These are phyloP conservation scores for Ophiocordyceps australis DNA, from an alignment of 2,329 filamentous ascomycete species.

Conservation along the genomic window DNA sequence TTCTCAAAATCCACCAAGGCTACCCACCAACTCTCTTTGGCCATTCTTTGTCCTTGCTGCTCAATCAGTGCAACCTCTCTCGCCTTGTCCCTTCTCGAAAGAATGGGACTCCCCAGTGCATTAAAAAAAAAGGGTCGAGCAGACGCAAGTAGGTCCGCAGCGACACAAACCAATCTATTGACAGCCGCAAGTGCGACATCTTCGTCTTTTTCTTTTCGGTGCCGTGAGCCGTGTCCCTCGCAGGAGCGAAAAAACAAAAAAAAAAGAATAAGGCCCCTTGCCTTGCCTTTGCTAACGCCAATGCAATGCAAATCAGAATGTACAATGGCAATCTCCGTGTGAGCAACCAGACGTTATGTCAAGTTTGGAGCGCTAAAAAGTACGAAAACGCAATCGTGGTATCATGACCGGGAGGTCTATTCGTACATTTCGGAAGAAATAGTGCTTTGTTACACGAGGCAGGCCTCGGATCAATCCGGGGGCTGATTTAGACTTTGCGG, in stretches of 20 bases:
- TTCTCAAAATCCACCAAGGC: no score
- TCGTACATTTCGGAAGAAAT: constrained; percentile 16
- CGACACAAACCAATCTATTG: no score
- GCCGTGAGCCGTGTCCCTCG: constrained; percentile 13
- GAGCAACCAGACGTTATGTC: constrained; percentile 7
- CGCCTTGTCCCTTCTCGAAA: no score
- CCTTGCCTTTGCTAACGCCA: constrained; percentile 29
- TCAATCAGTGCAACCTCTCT: no score
- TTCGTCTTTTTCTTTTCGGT: no score
- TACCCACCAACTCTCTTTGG: no score
- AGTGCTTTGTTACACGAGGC: constrained; percentile 4
- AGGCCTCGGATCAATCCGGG: constrained; percentile 2
- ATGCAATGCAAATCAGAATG: constrained; percentile 33
- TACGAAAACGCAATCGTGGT: constrained; percentile 21
- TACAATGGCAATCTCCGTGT: constrained; percentile 13
- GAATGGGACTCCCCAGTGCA: no score
- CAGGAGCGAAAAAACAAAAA: constrained; percentile 8
- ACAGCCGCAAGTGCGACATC: no score
- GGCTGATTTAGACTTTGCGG: constrained; percentile 31
- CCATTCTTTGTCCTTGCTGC: no score
- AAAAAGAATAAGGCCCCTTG: constrained; percentile 10
- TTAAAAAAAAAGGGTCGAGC: no score
- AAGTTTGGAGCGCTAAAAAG: constrained; percentile 2
- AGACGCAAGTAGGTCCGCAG: no score
- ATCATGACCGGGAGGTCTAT: constrained; percentile 25